These are phyloP conservation scores for Sugiyamaella qingdaonensis DNA, from an alignment of 805 yeast species.

Conservation along the genomic window DNA sequence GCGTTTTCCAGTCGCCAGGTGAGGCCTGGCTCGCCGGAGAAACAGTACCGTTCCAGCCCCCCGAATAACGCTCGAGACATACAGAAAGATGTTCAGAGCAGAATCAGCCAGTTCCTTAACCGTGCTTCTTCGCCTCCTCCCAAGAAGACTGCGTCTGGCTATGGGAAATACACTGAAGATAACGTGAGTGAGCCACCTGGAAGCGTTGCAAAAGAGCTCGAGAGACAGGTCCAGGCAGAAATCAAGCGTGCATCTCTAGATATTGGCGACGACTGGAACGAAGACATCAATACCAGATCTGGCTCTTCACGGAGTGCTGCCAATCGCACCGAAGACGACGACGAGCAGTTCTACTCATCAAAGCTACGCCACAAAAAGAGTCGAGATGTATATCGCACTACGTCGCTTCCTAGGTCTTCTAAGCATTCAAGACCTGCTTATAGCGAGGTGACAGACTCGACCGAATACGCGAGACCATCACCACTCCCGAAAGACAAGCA, in stretches of 20 bases:
- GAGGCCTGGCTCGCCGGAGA: not conserved
- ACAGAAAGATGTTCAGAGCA: slow-evolving; percentile 28
- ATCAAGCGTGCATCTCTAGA: not conserved
- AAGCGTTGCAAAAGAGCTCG: not conserved
- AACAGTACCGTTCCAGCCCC: not conserved
- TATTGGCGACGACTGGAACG: not conserved
- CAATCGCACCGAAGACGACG: no score
- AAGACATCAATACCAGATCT: not conserved
- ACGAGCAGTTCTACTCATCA: no score
- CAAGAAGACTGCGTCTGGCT: slow-evolving; percentile 68
- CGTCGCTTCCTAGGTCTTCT: no score
- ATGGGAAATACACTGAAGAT: slow-evolving; percentile 66
- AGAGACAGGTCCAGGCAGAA: slow-evolving; percentile 1
- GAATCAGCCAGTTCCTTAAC: slow-evolving; percentile 32
- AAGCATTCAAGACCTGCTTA: no score
- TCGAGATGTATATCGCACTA: no score
- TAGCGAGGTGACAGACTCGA: not conserved
- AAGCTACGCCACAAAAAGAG: no score
- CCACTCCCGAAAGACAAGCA: not conserved
- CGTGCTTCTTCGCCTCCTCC: slow-evolving; percentile 39
- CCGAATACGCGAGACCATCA: not conserved
- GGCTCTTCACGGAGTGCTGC: no score
- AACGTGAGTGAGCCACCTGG: slow-evolving; percentile 6
- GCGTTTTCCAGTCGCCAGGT: not conserved
- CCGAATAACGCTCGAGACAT: not conserved